Evolutionary conservation across 805 yeast genomes (phyloP), one percentile per base, ranked within the genome.

Genomic region (Kodamaea fukazawae): DNA sequence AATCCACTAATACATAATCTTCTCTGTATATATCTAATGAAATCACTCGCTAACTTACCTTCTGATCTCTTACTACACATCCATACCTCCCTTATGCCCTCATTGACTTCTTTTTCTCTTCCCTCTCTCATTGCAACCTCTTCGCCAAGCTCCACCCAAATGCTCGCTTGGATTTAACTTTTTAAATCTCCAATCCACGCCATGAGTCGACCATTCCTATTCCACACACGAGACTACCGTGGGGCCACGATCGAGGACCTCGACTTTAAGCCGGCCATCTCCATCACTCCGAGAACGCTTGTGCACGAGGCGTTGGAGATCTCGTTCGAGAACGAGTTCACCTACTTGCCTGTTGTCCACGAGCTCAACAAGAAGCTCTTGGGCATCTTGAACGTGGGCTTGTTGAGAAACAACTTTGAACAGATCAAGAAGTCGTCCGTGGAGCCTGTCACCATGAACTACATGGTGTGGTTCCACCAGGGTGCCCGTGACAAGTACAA

Each of bases 201-300:
- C 23, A 20, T 20, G 23, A 20, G 23, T 20, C 23, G 23, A 20
- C 48, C 48, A 8, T 25, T 32, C 8, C 38, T 46, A 23, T 65
- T 65, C 48, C 63, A 57, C 36, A 49, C 49, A 16, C 49, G 62
- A 32, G 73, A 69, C 52, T 69, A 69, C 47, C 56, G 73, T 11
- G 75, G 75, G 0, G 81, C 83, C 9, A 75, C 79, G 2, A 70
- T 78, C 5, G 83, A 78, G 52, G 83, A 78, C 48, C 66, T 78
- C 44, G 80, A 78, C 53, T 67, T 76, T 35, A 71, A 73, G 30
- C 83, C 83, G 1, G 82, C 82, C 15, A 58, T 75, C 23, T 67
- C 79, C 8, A 71, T 78, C 22, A 65, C 67, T 35, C 80, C 81
- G 1, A 53, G 64, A 12, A 73, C 78, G 7, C 63, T 63, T 6